Evolutionary conservation across 371 early-diverging fungal species (phyloP).

Genomic region (Mortierella sp.): DNA sequence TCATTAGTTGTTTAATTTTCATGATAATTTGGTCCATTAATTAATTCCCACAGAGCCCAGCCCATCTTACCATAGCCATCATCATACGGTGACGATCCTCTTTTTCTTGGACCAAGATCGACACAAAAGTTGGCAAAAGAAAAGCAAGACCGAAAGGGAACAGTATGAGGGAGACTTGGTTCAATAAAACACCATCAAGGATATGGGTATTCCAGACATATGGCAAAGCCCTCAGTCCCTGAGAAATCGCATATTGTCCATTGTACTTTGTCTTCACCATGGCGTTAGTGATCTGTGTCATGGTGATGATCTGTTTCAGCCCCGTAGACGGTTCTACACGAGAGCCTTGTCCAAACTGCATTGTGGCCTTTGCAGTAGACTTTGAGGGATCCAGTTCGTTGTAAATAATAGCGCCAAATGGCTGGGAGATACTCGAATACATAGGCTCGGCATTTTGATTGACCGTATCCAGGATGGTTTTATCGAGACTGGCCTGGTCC

Average conservation of each 20-base stretch:
- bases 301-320: conserved; percentile 36
- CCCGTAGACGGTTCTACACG: neutral
- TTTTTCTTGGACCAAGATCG: conserved; percentile 76
- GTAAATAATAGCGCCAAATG: conserved; percentile 30
- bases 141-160: conserved; percentile 66
- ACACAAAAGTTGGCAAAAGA: conserved; percentile 77
- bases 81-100: conserved; percentile 76
- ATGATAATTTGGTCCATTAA: too few relatives aligned
- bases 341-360: conserved; percentile 30
- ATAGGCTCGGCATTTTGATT: neutral
- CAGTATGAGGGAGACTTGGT: conserved; percentile 10
- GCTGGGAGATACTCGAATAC: too few relatives aligned
- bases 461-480: conserved; percentile 10
- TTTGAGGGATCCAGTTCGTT: conserved; percentile 14
- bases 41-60: too few relatives aligned
- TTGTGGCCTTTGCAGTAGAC: conserved; percentile 25
- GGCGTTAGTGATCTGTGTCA: conserved; percentile 36
- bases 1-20: too few relatives aligned
- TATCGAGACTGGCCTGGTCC: conserved; percentile 17
- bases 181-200: conserved; percentile 12
- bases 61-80: conserved; percentile 81
- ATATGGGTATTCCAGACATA: conserved; percentile 15
- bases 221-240: conserved; percentile 42
- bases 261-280: conserved; percentile 39
- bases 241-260: conserved; percentile 31